These are phyloP conservation scores for Zymoseptoria tritici DNA, from an alignment of 2,329 filamentous ascomycete genomes.

Conservation along the genomic window DNA sequence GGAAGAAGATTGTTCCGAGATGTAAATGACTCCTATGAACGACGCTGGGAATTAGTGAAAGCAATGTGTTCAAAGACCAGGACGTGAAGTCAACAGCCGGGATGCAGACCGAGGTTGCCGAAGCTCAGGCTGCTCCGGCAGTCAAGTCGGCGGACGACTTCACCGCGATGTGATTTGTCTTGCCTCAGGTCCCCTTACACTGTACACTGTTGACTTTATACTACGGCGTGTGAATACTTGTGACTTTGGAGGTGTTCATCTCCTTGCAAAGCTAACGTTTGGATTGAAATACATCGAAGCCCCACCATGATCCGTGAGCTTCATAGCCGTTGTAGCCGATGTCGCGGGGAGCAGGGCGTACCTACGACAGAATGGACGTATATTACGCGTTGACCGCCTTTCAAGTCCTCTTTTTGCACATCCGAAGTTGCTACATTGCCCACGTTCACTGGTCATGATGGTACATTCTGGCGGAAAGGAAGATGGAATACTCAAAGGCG, in stretches of 20 bases:
- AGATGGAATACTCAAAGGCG: not conserved
- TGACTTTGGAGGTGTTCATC: not conserved
- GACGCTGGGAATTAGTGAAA: not conserved
- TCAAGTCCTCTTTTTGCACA: not conserved
- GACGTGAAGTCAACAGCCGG: not conserved
- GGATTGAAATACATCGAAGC: not conserved
- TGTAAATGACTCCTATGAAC: not conserved
- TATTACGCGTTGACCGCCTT: not conserved
- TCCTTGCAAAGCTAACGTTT: not conserved
- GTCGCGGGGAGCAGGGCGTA: not conserved
- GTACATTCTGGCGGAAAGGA: not conserved
- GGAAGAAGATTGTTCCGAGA: too few relatives aligned
- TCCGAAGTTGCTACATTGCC: not conserved
- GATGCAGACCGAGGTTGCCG: slow-evolving; percentile 4
- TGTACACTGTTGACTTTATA: too few relatives aligned
- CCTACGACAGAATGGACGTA: not conserved
- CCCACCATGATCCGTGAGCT: not conserved
- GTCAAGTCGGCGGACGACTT: not conserved
- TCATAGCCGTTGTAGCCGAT: not conserved
- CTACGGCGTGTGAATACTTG: too few relatives aligned
- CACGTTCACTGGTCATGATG: not conserved
- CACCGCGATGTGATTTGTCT: too few relatives aligned
- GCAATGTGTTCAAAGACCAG: not conserved
- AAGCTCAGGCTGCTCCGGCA: slow-evolving; percentile 1
- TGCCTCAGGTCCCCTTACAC: too few relatives aligned